Evolutionary conservation across 441 rosid genomes (phyloP).

Genomic region (Euphorbia celastroides): DNA sequence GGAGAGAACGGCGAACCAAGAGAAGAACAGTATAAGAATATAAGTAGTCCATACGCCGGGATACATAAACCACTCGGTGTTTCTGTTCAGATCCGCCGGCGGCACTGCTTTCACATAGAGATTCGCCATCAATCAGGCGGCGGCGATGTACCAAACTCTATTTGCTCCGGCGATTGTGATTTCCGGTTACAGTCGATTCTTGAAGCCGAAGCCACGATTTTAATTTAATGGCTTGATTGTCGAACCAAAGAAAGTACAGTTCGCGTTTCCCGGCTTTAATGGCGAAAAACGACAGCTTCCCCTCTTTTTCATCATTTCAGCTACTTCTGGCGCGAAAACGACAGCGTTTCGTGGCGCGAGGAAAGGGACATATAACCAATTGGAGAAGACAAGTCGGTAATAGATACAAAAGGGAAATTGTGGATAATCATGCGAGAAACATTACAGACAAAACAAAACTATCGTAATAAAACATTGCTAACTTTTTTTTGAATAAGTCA

Average conservation of each 20-base stretch:
- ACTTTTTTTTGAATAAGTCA: no score
- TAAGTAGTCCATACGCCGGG: slow-evolving; percentile 93
- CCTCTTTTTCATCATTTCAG: not conserved
- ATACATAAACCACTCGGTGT: slow-evolving; percentile 97
- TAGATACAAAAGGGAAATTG: not conserved
- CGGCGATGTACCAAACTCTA: not conserved
- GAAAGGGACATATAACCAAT: not conserved
- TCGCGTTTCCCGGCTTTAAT: not conserved
- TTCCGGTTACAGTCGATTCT: not conserved
- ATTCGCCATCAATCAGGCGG: slow-evolving; percentile 19
- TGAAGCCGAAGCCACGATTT: not conserved
- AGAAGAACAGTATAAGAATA: slow-evolving; percentile 69
- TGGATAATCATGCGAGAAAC: not conserved
- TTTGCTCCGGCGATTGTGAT: not conserved
- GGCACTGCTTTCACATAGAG: slow-evolving; percentile 82
- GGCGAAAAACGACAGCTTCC: not conserved
- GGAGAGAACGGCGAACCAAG: slow-evolving; percentile 78
- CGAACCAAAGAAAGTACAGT: not conserved
- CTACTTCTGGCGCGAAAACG: not conserved
- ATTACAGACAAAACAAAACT: no score
- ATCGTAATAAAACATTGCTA: no score
- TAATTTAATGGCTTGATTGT: not conserved
- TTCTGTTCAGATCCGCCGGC: slow-evolving; percentile 89
- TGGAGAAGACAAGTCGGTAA: not conserved
- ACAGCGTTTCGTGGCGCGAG: not conserved